phyloP scores from a whole-genome alignment of 768 basidiomycete species.

The Pholiota conissans region DNA sequence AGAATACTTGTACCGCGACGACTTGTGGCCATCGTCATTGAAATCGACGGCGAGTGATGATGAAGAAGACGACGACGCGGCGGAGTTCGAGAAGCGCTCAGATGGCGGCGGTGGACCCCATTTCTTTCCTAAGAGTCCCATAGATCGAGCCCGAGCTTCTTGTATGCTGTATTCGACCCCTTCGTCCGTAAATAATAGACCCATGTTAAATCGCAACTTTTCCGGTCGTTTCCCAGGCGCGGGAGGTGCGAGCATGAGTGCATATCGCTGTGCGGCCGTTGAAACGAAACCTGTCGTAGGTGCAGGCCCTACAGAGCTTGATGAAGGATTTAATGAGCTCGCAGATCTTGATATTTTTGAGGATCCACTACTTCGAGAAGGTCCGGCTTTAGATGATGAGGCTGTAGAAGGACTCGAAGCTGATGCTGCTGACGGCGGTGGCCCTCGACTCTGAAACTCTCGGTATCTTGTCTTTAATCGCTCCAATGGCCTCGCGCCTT shows the following conservation, averaged over 20 bases:
- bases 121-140: slow-evolving; percentile 83
- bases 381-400: slow-evolving; percentile 14
- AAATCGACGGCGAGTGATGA: slow-evolving; percentile 48
- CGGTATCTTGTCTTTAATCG: slow-evolving; percentile 79
- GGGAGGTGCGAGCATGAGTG: slow-evolving; percentile 71
- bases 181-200: slow-evolving; percentile 72
- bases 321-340: slow-evolving; percentile 17
- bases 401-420: slow-evolving; percentile 23
- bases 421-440: slow-evolving; percentile 32
- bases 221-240: slow-evolving; percentile 71
- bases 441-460: slow-evolving; percentile 69
- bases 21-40: slow-evolving; percentile 55
- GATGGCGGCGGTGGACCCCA: slow-evolving; percentile 69
- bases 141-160: slow-evolving; percentile 78
- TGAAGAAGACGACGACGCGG: slow-evolving; percentile 32
- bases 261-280: slow-evolving; percentile 57
- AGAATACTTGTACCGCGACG: slow-evolving; percentile 37
- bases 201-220: slow-evolving; percentile 66
- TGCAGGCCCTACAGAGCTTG: slow-evolving; percentile 22
- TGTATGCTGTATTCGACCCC: slow-evolving; percentile 82
- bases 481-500: slow-evolving; percentile 79
- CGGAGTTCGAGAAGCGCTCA: slow-evolving; percentile 32
- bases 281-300: slow-evolving; percentile 32
- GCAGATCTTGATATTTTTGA: slow-evolving; percentile 10
- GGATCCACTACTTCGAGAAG: slow-evolving; percentile 14